Percentiles rank a stretch among this genome's conserved stretches.
These are phyloP conservation scores for Pelagomonas calceolata DNA, from an alignment of 108 stramenopile genomes.

Conservation along the genomic window DNA sequence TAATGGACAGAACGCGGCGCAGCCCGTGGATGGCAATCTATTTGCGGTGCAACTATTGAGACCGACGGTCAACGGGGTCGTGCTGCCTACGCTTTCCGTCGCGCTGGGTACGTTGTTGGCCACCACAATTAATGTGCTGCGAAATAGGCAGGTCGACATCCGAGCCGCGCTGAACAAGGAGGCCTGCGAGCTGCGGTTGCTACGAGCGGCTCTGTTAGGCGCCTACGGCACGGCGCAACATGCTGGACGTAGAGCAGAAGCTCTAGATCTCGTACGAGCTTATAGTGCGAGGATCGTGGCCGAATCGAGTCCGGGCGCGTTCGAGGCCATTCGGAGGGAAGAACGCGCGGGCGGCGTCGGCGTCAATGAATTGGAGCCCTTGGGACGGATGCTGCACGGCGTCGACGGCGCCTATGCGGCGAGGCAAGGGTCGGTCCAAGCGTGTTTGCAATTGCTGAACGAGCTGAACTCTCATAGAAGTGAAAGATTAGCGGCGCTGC, in stretches of 20 bases:
- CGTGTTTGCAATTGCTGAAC: slow-evolving; percentile 13
- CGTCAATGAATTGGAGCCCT: slow-evolving; percentile 24
- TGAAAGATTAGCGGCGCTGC: slow-evolving; percentile 19
- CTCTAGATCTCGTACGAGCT: slow-evolving; percentile 12
- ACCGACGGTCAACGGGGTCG: slow-evolving; percentile 28
- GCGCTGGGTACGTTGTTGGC: slow-evolving; percentile 27
- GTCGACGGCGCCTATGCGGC: slow-evolving; percentile 29
- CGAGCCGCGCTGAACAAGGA: slow-evolving; percentile 27
- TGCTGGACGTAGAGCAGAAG: slow-evolving; percentile 17
- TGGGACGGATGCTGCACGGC: slow-evolving; percentile 26
- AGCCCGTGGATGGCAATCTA: neutral
- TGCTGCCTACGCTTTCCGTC: slow-evolving; percentile 29
- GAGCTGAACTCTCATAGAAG: slow-evolving; percentile 21
- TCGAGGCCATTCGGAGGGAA: slow-evolving; percentile 12
- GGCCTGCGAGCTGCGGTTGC: slow-evolving; percentile 26
- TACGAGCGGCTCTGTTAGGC: slow-evolving; percentile 26
- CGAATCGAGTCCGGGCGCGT: slow-evolving; percentile 21
- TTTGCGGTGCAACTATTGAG: slow-evolving; percentile 19
- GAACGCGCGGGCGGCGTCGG: slow-evolving; percentile 27
- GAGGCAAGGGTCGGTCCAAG: slow-evolving; percentile 17
- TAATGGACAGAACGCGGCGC: neutral
- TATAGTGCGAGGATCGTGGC: slow-evolving; percentile 21
- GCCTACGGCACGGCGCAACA: slow-evolving; percentile 32
- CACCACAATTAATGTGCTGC: slow-evolving; percentile 28
- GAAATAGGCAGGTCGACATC: slow-evolving; percentile 24